Evolutionary conservation across 2,329 filamentous ascomycete species (phyloP).

Genomic region (Colletotrichum sidae): DNA sequence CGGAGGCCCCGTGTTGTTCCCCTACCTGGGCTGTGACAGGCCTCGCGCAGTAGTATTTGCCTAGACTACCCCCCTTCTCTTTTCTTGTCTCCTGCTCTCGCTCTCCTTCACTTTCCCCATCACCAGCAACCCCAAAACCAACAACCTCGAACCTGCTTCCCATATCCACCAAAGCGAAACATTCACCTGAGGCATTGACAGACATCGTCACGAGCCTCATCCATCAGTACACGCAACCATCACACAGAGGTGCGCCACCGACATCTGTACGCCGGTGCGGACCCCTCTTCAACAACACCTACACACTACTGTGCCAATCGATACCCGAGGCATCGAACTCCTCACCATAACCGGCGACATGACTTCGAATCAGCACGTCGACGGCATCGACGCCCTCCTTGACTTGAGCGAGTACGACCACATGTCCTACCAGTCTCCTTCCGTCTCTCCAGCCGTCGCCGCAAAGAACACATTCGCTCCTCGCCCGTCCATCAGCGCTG

Average conservation of each 20-base stretch:
- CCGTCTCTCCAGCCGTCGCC: slow-evolving; percentile 65
- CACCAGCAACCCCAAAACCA: slow-evolving; percentile 31
- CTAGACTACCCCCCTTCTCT: slow-evolving; percentile 33
- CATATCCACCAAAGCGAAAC: slow-evolving; percentile 24
- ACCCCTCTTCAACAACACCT: slow-evolving; percentile 2
- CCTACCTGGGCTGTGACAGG: slow-evolving; percentile 16
- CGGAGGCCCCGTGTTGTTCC: slow-evolving; percentile 28
- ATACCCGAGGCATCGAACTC: slow-evolving; percentile 27
- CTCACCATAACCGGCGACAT: slow-evolving; percentile 38
- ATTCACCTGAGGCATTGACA: slow-evolving; percentile 17
- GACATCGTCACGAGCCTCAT: slow-evolving; percentile 29
- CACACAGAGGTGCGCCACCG: neutral
- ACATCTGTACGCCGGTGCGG: neutral
- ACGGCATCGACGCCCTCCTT: slow-evolving; percentile 68
- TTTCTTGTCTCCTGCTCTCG: neutral
- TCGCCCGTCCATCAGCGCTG: slow-evolving; percentile 63
- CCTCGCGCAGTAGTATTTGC: slow-evolving; percentile 21
- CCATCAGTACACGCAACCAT: slow-evolving; percentile 2
- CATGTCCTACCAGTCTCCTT: slow-evolving; percentile 70
- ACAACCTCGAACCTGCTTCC: neutral
- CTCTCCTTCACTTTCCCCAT: slow-evolving; percentile 13
- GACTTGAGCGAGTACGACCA: slow-evolving; percentile 74
- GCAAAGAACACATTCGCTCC: slow-evolving; percentile 63
- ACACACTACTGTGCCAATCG: neutral
- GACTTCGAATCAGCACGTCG: slow-evolving; percentile 57